Base-by-base conservation (phyloP, 495 filamentous ascomycete genomes). In the Terfezia claveryi region DNA sequence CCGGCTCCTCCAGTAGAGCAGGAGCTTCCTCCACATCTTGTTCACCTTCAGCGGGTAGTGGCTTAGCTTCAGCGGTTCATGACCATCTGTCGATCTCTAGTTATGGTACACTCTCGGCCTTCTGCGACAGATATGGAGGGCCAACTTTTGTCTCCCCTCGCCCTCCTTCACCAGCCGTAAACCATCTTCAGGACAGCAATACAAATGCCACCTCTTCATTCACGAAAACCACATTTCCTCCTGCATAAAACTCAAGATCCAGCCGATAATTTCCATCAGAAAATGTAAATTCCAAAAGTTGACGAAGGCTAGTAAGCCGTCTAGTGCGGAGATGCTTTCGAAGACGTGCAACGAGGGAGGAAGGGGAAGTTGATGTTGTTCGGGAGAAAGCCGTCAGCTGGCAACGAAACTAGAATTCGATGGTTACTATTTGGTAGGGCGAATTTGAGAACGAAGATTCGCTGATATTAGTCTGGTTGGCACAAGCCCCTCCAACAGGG, bases 211-310 rank as follows among this genome's bases (percentile, higher is more conserved):
- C 71, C 12, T 89, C 81, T 38, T 74, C 72, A 63, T 95, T 85
- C 3, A 87, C 92, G 52, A 98, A 72, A 53, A 98, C 82, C 55
- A 98, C 80, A 66, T 98, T 98, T 37, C 91, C 91, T n/a, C 77
- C 78, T 4, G 91, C 89, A 68, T 91, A 98, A 69, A 98, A 98
- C 68, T 98, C 91, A 41, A 98, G 70, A 64, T 86, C 93, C 38
- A 98, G 70, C 38, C 81, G 74, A 64, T 89, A 95, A 58, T 76
- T 73, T 17, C 91, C 89, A 71, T 94, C 87, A 62, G 83, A 89
- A 67, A 98, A 94, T 65, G 81, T 76, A 54, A 96, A 76, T 63
- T 94, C 87, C 54, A 98, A 83, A 53, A 98, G 75, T 66, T 98
- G 91, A 5, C 75, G 69, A 32, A 98, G 74, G 0, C 75, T 70